Conservation (phyloP, 164 flowering plant genomes). For the Nymphaea thermarum region DNA sequence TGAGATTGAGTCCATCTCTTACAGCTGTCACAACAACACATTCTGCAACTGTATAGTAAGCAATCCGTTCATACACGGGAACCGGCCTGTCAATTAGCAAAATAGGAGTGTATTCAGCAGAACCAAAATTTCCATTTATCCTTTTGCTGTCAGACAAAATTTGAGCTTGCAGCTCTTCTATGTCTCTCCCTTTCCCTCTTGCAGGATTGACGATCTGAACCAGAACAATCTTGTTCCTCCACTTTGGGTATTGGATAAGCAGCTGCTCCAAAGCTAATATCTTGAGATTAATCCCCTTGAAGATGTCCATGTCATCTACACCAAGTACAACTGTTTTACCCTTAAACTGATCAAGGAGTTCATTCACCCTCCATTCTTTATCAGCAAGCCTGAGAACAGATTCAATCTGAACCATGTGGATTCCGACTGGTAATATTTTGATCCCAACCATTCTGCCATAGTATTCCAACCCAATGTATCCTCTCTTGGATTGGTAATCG, state of each 20-base stretch:
- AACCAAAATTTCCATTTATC: slow-evolving; percentile 42
- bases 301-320: slow-evolving; percentile 77
- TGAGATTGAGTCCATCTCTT: slow-evolving; percentile 80
- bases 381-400: slow-evolving; percentile 47
- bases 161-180: slow-evolving; percentile 49
- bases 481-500: slow-evolving; percentile 74
- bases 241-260: slow-evolving; percentile 48
- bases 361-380: slow-evolving; percentile 48
- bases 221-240: slow-evolving; percentile 60
- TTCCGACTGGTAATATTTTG: slow-evolving; percentile 74
- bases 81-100: slow-evolving; percentile 49
- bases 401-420: slow-evolving; percentile 68
- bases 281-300: slow-evolving; percentile 67
- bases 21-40: slow-evolving; percentile 73
- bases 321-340: slow-evolving; percentile 69
- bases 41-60: slow-evolving; percentile 64
- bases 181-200: slow-evolving; percentile 57
- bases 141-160: slow-evolving; percentile 29
- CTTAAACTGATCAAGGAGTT: slow-evolving; percentile 57
- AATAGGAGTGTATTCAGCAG: slow-evolving; percentile 46
- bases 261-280: slow-evolving; percentile 71
- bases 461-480: slow-evolving; percentile 65
- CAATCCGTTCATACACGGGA: slow-evolving; percentile 46
- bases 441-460: slow-evolving; percentile 67
- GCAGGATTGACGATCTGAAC: slow-evolving; percentile 74